These are phyloP conservation scores for Cyberlindnera euphorbiiphila DNA, from an alignment of 805 yeast genomes.

Conservation along the genomic window DNA sequence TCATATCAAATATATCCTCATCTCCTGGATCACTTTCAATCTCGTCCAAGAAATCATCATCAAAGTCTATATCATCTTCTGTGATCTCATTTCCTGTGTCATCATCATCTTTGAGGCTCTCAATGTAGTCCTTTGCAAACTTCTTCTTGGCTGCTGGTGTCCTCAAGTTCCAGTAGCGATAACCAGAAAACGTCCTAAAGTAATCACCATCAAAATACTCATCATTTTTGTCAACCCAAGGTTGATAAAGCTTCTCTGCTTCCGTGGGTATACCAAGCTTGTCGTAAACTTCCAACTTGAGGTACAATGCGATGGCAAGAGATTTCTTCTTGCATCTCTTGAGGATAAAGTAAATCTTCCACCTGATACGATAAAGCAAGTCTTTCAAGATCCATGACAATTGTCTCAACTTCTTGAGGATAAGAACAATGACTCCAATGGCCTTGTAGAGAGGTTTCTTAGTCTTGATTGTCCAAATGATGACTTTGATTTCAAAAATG, in stretches of 20 bases:
- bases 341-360: conserved; percentile 20
- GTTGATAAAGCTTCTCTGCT: conserved; percentile 7
- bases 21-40: not conserved
- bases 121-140: not conserved
- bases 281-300: conserved; percentile 17
- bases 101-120: not conserved
- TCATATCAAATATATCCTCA: conserved; percentile 14
- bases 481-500: conserved; percentile 9
- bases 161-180: conserved; percentile 7
- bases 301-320: conserved; percentile 13
- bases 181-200: conserved; percentile 18
- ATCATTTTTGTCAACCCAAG: conserved; percentile 14
- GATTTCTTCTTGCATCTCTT: conserved; percentile 14
- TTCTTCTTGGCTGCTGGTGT: not conserved
- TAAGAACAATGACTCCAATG: conserved; percentile 11
- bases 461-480: conserved; percentile 15
- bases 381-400: conserved; percentile 23
- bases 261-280: conserved; percentile 16
- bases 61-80: conserved; percentile 1
- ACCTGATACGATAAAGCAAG: conserved; percentile 21
- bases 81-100: not conserved
- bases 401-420: conserved; percentile 17
- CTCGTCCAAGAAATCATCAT: conserved; percentile 5
- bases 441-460: conserved; percentile 16
- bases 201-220: conserved; percentile 22